Evolutionary conservation across 192 early-diverging fungal species (phyloP).

Genomic region (Coemansia sp.): DNA sequence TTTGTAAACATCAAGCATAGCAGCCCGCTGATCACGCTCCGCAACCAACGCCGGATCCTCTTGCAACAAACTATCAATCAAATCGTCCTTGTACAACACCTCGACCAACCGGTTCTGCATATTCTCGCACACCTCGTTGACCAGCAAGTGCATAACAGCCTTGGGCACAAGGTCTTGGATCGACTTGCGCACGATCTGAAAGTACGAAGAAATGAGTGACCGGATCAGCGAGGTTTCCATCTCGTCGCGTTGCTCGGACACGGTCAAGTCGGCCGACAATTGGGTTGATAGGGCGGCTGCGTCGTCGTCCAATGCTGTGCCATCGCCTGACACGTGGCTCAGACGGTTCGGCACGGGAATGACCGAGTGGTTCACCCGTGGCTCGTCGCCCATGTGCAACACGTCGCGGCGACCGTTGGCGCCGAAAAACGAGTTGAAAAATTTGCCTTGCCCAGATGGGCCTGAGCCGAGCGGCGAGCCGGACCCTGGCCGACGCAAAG

Average conservation of each 20-base stretch:
- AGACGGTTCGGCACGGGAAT: slow-evolving; percentile 53
- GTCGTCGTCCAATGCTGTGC: slow-evolving; percentile 45
- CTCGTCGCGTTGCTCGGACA: slow-evolving; percentile 65
- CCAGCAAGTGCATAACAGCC: slow-evolving; percentile 79
- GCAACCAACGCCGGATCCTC: slow-evolving; percentile 72
- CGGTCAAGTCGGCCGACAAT: slow-evolving; percentile 44
- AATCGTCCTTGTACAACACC: slow-evolving; percentile 68
- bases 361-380: slow-evolving; percentile 38
- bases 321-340: slow-evolving; percentile 36
- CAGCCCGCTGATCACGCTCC: slow-evolving; percentile 73
- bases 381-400: slow-evolving; percentile 39
- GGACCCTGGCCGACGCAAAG: slow-evolving; percentile 31
- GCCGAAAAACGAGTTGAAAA: slow-evolving; percentile 54
- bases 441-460: slow-evolving; percentile 28
- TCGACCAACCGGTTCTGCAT: slow-evolving; percentile 78
- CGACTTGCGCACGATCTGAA: slow-evolving; percentile 76
- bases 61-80: slow-evolving; percentile 69
- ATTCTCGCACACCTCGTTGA: slow-evolving; percentile 70
- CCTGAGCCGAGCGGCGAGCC: slow-evolving; percentile 34
- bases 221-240: slow-evolving; percentile 78
- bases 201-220: slow-evolving; percentile 76
- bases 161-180: slow-evolving; percentile 80
- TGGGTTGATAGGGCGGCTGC: slow-evolving; percentile 47
- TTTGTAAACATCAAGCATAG: slow-evolving; percentile 76
- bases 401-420: slow-evolving; percentile 37